These are phyloP conservation scores for Fusarium sp. DNA, from an alignment of 2,329 filamentous ascomycete species.

Conservation along the genomic window DNA sequence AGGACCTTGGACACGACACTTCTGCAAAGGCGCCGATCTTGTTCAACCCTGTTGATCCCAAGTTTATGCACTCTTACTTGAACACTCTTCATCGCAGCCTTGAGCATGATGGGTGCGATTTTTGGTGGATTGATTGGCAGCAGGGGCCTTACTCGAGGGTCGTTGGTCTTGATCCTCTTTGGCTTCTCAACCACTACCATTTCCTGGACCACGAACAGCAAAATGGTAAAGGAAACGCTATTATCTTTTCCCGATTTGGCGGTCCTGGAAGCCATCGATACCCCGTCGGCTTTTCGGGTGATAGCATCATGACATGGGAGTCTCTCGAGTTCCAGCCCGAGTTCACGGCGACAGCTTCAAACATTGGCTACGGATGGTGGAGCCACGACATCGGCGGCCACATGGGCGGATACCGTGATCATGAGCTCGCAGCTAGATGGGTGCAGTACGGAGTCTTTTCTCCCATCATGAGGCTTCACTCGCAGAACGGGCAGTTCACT, in stretches of 20 bases:
- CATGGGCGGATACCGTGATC: slow-evolving; percentile 65
- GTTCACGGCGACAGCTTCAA: slow-evolving; percentile 74
- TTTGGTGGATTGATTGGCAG: slow-evolving; percentile 79
- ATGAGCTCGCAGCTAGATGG: slow-evolving; percentile 71
- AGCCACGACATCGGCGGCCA: slow-evolving; percentile 77
- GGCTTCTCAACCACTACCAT: slow-evolving; percentile 75
- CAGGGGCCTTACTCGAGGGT: slow-evolving; percentile 68
- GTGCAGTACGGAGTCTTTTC: slow-evolving; percentile 72
- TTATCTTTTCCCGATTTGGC: slow-evolving; percentile 72
- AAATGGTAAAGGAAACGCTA: slow-evolving; percentile 50
- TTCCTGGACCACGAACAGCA: slow-evolving; percentile 62
- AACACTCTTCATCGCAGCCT: slow-evolving; percentile 67
- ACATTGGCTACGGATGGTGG: slow-evolving; percentile 78
- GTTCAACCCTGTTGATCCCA: slow-evolving; percentile 66
- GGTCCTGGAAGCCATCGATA: slow-evolving; percentile 74
- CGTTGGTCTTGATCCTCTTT: slow-evolving; percentile 71
- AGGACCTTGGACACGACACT: slow-evolving; percentile 63
- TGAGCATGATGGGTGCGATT: slow-evolving; percentile 69
- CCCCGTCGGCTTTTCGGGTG: slow-evolving; percentile 74
- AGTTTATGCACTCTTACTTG: slow-evolving; percentile 70
- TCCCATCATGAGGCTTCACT: slow-evolving; percentile 72
- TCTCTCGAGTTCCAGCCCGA: slow-evolving; percentile 74
- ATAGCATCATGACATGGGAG: slow-evolving; percentile 69
- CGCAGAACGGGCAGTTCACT: slow-evolving; percentile 67
- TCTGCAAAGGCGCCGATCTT: slow-evolving; percentile 61